Evolutionary conservation across 768 basidiomycete species (phyloP), one percentile per base, ranked within the genome.

Genomic region (Agrocybe pediades): DNA sequence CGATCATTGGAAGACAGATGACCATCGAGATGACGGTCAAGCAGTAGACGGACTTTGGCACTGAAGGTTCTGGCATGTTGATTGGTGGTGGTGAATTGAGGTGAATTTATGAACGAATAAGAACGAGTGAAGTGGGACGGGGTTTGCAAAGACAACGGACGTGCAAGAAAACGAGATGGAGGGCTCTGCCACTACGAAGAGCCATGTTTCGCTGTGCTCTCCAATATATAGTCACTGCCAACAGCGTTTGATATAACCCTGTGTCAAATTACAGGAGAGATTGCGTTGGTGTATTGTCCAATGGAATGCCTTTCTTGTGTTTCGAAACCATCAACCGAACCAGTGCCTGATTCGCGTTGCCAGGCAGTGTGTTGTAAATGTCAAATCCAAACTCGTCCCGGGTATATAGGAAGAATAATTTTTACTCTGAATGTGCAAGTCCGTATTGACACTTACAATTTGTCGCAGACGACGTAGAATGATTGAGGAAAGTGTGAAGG

Each of bases 1-100:
- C 62, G n/a, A 62, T 55, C 46, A 59, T 63, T 20, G 59, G 57
- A 17, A 62, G 29, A 46, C 60, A 62, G 40, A 65, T 36, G 17
- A 57, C n/a, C 43, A 60, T 41, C 30, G 60, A 58, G 45, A 61
- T 27, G 20, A 27, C 53, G 41, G 55, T 61, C 27, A 62, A 45
- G 43, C 48, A 44, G 21, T 60, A 29, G 41, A 64, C 30, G 17
- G 58, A 51, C 15, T 50, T 45, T 2, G 62, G 59, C 19, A 61
- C 24, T 40, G 46, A 33, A 11, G 41, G 29, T 20, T 49, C 30
- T 16, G 48, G 40, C 51, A 59, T 57, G 20, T 21, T 56, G 56
- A 45, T 24, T 20, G 53, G 26, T 55, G 9, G 11, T 17, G 42
- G 30, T 29, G 36, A 42, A 27, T 9, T 30, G 46, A 25, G 19